These are phyloP conservation scores for Penicillium canescens DNA, from an alignment of 495 filamentous ascomycete genomes.

Conservation along the genomic window DNA sequence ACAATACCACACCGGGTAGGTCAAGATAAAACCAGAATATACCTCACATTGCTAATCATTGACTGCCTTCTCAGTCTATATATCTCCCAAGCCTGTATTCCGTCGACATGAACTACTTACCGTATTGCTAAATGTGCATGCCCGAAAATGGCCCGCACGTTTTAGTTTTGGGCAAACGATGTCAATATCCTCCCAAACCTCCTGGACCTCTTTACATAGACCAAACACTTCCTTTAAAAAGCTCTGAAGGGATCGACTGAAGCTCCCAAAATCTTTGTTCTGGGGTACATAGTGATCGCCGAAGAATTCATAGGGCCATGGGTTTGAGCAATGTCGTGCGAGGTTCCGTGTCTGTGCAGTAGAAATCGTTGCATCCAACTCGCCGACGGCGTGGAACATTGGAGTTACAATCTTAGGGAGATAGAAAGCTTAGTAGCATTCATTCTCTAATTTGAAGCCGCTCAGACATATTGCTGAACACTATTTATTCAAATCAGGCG, in stretches of 20 bases:
- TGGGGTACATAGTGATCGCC: too few relatives aligned
- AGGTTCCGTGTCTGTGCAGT: not conserved
- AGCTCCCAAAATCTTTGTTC: not conserved
- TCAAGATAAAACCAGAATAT: not conserved
- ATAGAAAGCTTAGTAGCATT: not conserved
- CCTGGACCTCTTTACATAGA: not conserved
- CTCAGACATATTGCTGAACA: not conserved
- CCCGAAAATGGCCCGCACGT: not conserved
- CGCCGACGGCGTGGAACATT: not conserved
- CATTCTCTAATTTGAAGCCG: not conserved
- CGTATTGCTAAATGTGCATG: too few relatives aligned
- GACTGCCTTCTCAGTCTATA: not conserved
- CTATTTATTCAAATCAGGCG: too few relatives aligned
- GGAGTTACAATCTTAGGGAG: not conserved
- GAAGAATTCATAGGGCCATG: not conserved
- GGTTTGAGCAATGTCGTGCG: not conserved
- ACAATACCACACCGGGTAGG: not conserved
- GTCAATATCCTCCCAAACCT: not conserved
- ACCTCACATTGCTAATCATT: not conserved
- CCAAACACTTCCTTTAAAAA: not conserved
- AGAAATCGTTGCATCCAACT: constrained; percentile 1
- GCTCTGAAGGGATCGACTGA: not conserved
- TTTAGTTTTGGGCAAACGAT: not conserved
- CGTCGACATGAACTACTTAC: not conserved
- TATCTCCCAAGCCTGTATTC: not conserved